Conservation (phyloP, 805 yeast species). For the Candida ulmi region DNA sequence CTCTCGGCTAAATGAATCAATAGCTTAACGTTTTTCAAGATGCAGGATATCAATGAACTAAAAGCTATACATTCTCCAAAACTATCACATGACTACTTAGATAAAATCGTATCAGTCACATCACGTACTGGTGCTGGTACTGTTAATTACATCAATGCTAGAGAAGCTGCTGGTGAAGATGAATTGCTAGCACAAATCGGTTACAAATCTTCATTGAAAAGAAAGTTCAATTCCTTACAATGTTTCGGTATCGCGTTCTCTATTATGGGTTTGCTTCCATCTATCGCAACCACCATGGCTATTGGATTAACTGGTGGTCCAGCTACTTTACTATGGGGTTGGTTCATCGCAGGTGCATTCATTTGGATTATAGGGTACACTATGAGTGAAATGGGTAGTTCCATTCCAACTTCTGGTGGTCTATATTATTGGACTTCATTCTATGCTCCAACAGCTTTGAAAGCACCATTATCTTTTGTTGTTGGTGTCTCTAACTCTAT, state of each 20-base stretch:
- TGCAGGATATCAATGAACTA: no score
- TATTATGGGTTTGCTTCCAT: conserved; percentile 60
- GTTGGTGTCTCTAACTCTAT: conserved; percentile 61
- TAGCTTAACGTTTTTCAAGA: no score
- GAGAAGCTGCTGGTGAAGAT: conserved; percentile 8
- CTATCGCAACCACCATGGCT: conserved; percentile 49
- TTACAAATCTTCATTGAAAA: conserved; percentile 55
- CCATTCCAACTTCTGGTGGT: conserved; percentile 72
- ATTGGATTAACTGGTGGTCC: conserved; percentile 53
- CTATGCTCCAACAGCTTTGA: conserved; percentile 47
- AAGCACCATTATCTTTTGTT: conserved; percentile 47
- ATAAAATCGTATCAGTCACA: conserved; percentile 2
- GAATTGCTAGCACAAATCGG: conserved; percentile 37
- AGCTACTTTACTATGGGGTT: conserved; percentile 56
- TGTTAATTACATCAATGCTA: conserved; percentile 18
- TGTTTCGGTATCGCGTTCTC: conserved; percentile 63
- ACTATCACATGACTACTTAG: not conserved
- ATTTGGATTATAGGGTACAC: conserved; percentile 50
- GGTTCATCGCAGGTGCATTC: conserved; percentile 52
- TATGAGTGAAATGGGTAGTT: conserved; percentile 54
- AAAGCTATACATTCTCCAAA: no score
- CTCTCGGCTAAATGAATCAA: no score
- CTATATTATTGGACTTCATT: conserved; percentile 56
- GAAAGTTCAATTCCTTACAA: conserved; percentile 52
- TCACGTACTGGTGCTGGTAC: conserved; percentile 8